A percentile compares a stretch with the other conserved stretches of the same genome.
phyloP scores from a whole-genome alignment of 345 rosid species.

The Viola odorata region DNA sequence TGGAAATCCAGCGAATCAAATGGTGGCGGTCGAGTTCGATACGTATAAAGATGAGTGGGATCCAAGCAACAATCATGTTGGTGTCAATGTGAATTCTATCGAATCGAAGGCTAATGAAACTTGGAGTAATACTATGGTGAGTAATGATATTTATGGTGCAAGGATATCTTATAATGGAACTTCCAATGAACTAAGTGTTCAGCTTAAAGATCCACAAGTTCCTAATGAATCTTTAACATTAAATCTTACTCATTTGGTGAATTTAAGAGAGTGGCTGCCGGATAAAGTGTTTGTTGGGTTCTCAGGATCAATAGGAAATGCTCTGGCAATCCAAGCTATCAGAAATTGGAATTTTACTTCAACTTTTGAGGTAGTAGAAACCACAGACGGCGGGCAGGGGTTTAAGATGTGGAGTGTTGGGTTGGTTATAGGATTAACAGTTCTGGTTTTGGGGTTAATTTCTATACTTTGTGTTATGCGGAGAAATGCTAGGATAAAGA shows the following conservation, averaged over 20 bases:
- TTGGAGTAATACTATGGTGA: neutral
- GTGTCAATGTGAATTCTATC: slow-evolving; percentile 11
- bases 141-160: neutral
- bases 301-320: neutral
- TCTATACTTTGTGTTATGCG: neutral
- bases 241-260: neutral
- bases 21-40: slow-evolving; percentile 26
- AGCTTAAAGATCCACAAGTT: neutral
- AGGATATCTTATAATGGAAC: slow-evolving; percentile 1
- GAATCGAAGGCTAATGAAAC: neutral
- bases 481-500: slow-evolving; percentile 12
- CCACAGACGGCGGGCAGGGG: neutral
- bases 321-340: neutral
- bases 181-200: neutral
- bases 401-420: slow-evolving; percentile 1
- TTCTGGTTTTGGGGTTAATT: neutral
- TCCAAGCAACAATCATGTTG: slow-evolving; percentile 10
- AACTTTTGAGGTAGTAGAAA: neutral
- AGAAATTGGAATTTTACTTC: neutral
- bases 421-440: slow-evolving; percentile 17
- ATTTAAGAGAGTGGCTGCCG: neutral
- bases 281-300: neutral
- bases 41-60: slow-evolving; percentile 12
- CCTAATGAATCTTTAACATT: neutral
- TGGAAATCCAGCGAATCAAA: neutral